Evolutionary conservation across 495 filamentous ascomycete genomes (phyloP).

Genomic region (Aspergillus homomorphus): DNA sequence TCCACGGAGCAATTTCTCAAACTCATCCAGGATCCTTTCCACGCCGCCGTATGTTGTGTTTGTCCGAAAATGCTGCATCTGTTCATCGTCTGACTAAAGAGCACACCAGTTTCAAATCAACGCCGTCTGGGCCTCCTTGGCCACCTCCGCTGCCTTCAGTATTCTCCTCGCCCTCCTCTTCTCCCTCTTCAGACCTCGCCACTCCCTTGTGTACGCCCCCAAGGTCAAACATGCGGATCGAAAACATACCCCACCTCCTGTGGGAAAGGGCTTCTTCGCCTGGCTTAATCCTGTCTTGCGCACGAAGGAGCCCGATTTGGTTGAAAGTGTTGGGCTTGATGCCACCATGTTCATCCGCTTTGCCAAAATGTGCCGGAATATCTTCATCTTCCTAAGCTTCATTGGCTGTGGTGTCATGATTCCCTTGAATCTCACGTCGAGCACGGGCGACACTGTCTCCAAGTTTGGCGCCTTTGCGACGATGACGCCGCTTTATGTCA

Average conservation of each 20-base stretch:
- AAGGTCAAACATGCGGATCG: conserved; percentile 90
- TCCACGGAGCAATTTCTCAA: conserved; percentile 40
- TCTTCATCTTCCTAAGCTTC: conserved; percentile 71
- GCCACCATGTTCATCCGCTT: conserved; percentile 88
- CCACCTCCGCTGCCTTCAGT: conserved; percentile 73
- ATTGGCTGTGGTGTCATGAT: conserved; percentile 78
- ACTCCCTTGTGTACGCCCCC: conserved; percentile 88
- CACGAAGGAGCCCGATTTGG: conserved; percentile 70
- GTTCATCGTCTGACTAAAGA: conserved; percentile 7
- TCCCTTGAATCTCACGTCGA: conserved; percentile 70
- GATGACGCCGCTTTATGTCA: conserved; percentile 53
- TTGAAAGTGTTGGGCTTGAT: conserved; percentile 82
- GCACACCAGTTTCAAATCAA: conserved; percentile 51
- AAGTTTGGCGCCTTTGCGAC: conserved; percentile 41
- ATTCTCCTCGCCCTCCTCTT: conserved; percentile 71
- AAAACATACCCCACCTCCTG: conserved; percentile 86
- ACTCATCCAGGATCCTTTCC: conserved; percentile 49
- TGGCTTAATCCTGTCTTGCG: conserved; percentile 77
- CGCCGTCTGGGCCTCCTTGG: conserved; percentile 76
- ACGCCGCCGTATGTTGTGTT: conserved; percentile 35
- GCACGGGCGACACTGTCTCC: conserved; percentile 23
- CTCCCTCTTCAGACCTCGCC: conserved; percentile 85
- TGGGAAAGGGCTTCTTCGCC: conserved; percentile 80
- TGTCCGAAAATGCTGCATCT: background rate
- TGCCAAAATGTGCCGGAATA: conserved; percentile 85